Evolutionary conservation across 176 grass and related monocot genomes (phyloP), one percentile per base, ranked within the genome.

Genomic region (Avena atlantica): DNA sequence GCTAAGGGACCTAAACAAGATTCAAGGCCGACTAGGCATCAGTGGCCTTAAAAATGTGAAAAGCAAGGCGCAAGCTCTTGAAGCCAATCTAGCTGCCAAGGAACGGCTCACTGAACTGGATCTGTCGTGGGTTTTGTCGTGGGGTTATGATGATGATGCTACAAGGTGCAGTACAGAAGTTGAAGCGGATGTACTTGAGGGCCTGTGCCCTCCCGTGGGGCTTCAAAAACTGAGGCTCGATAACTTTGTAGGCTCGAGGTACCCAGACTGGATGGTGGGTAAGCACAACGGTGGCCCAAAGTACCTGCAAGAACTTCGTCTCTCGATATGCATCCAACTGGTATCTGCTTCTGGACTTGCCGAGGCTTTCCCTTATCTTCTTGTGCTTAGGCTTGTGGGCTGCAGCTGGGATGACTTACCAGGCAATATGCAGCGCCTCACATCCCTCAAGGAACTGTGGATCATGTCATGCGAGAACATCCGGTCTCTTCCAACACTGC

Each of bases 81-180:
- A 81, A 67, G 79, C 79, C 6, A 2, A 81, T 17, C 24, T 81
- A 13, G 0, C 13, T 0, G 3, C 11, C 3, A 81, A 80, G 37
- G 37, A 40, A 65, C 3, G 3, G 12, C 23, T 65, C 4, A 65
- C 12, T 13, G 24, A 65, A 6, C 12, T 29, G 21, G 0, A 1
- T 13, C 23, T 64, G 2, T 0, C 0, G 0, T 64, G 61, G 60
- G 9, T 0, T 61, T 9, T 64, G 2, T 0, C 0, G 0, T 64
- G 61, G 60, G 9, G 2, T 61, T 9, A 62, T 24, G 5, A 62
- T 24, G 5, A 20, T 52, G 50, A 52, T 52, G 11, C 12, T 58
- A 61, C 8, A 10, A 4, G 60, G 2, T 24, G 60, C 9, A 12
- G 21, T 13, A 2, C 11, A 64, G 0, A 64, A 27, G 21, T 64